Evolutionary conservation across 2,329 filamentous ascomycete species (phyloP), one percentile per base, ranked within the genome.

Genomic region (Pseudofabraea citricarpa): DNA sequence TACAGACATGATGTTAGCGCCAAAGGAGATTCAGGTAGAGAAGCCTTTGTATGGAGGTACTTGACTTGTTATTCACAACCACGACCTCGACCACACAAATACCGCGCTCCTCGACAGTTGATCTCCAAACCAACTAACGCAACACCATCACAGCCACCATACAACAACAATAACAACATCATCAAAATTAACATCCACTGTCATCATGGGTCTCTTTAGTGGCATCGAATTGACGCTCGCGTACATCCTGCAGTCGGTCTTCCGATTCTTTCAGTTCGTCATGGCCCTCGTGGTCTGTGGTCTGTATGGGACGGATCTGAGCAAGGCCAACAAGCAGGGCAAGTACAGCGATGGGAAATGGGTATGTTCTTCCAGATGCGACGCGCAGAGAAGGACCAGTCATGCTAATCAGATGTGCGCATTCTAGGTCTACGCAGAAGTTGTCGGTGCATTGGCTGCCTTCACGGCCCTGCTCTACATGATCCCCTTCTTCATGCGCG

Each of bases 211-310:
- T 26, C 8, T 54, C 46, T 10, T 47, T 16, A 40, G 45, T 9
- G 49, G 46, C 32, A 21, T 45, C 45, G 47, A 56, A 36, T 40
- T 55, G 27, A 45, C 46, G 7, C n/a, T 52, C 21, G 33, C 42
- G 62, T 78, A 77, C 51, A 53, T 82, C 54, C 57, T 72, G 52
- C 84, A 85, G 58, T 67, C 73, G 19, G 52, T 74, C 51, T 66
- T 90, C n/a, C 85, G 90, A 60, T 73, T 90, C 62, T 66, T 83
- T 48, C 87, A 91, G 58, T 83, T 95, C 58, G 74, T 86, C 45
- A 73, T 94, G 51, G 87, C 81, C 12, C 66, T 95, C 45, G 77
- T 85, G 1, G 85, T 93, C 43, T 82, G 84, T 51, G 90, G 85
- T 1, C 77, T 95, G 16, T 95, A 93, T 53, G 86, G 81, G 26